Conservation (phyloP, 371 early-diverging fungal genomes). For the Apophysomyces elegans region DNA sequence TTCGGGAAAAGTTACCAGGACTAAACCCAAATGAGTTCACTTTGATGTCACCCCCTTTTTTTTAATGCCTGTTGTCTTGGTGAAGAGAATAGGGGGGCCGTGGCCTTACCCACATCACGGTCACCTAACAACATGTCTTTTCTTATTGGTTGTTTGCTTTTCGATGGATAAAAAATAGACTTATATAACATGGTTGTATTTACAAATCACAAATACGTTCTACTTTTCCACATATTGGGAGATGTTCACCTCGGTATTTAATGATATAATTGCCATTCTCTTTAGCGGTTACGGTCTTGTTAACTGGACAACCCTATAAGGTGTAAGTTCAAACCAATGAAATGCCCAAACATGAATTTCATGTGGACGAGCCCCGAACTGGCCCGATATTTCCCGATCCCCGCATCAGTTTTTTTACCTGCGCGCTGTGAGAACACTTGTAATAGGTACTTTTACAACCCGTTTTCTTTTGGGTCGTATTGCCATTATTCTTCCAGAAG, state of each 20-base stretch:
- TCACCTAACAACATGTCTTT: background rate
- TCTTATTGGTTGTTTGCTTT: background rate
- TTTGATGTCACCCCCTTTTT: background rate
- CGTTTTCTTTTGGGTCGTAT: slow-evolving; percentile 62
- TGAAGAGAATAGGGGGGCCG: background rate
- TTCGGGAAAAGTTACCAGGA: slow-evolving; percentile 5
- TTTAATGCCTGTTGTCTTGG: slow-evolving; percentile 3
- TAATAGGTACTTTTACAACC: slow-evolving; percentile 62
- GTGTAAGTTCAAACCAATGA: slow-evolving; percentile 11
- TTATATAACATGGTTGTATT: slow-evolving; percentile 11
- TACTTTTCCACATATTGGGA: slow-evolving; percentile 59
- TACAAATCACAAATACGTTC: slow-evolving; percentile 57
- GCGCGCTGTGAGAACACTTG: slow-evolving; percentile 55
- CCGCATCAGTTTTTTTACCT: slow-evolving; percentile 25
- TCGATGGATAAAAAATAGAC: too few species aligned
- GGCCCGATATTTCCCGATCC: slow-evolving; percentile 12
- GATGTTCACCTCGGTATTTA: slow-evolving; percentile 68
- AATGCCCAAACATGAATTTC: slow-evolving; percentile 6
- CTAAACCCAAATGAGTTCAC: slow-evolving; percentile 1
- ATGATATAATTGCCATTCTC: slow-evolving; percentile 64
- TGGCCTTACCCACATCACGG: slow-evolving; percentile 4
- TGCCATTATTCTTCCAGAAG: slow-evolving; percentile 67
- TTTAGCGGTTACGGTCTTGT: slow-evolving; percentile 69
- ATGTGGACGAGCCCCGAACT: slow-evolving; percentile 8
- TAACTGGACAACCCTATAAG: slow-evolving; percentile 58